Evolutionary conservation across 2,329 filamentous ascomycete species (phyloP).

Genomic region (Camptophora hylomeconis): DNA sequence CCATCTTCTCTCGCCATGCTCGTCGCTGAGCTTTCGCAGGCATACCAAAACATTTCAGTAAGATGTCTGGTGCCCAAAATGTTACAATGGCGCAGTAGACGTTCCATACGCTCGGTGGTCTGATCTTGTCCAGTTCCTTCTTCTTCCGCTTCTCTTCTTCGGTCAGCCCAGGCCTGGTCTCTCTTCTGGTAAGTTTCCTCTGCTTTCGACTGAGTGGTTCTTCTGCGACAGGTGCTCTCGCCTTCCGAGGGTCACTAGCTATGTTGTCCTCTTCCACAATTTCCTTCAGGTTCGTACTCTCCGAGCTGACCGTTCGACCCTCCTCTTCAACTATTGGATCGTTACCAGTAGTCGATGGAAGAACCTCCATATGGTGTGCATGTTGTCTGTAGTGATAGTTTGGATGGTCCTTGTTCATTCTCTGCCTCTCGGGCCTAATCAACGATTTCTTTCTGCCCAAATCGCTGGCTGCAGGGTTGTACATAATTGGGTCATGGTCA

Average conservation of each 20-base stretch:
- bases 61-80: conserved; percentile 82
- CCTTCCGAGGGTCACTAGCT: conserved; percentile 18
- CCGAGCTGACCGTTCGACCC: conserved; percentile 45
- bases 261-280: conserved; percentile 21
- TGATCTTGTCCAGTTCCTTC: conserved; percentile 50
- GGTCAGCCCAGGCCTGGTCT: conserved; percentile 40
- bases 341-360: conserved; percentile 84
- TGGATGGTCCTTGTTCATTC: conserved; percentile 74
- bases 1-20: conserved; percentile 97
- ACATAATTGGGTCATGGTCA: conserved; percentile 44
- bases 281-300: conserved; percentile 43
- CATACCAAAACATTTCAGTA: conserved; percentile 77
- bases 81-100: conserved; percentile 89
- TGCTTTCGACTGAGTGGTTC: conserved; percentile 19
- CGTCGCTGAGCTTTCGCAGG: conserved; percentile 72
- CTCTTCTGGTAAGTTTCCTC: conserved; percentile 51
- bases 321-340: conserved; percentile 72
- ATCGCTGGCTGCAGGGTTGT: conserved; percentile 27
- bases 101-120: conserved; percentile 82
- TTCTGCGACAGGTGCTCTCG: conserved; percentile 18
- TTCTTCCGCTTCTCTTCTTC: conserved; percentile 48
- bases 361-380: conserved; percentile 79
- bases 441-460: conserved; percentile 69
- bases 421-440: conserved; percentile 74
- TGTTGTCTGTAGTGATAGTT: conserved; percentile 95